These are phyloP conservation scores for Linderniella brevidens DNA, from an alignment of 257 asterid genomes.

Conservation along the genomic window DNA sequence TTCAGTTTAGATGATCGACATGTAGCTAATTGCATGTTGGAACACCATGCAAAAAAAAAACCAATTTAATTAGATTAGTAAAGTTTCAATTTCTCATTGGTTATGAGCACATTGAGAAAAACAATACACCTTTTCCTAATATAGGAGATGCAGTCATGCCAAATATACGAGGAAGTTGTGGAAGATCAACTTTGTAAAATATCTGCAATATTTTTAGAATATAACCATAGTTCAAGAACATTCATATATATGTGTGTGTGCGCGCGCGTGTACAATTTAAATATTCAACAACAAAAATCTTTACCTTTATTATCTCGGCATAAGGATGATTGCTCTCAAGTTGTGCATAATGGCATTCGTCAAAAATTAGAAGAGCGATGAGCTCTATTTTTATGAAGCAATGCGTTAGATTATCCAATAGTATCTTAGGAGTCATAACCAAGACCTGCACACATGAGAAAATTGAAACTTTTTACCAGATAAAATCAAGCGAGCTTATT, in stretches of 20 bases:
- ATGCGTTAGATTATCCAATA: constrained; percentile 64
- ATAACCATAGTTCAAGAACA: constrained; percentile 4
- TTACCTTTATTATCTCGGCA: constrained; percentile 96
- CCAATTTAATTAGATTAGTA: too few species aligned
- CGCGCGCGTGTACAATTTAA: too few species aligned
- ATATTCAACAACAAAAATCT: too few species aligned
- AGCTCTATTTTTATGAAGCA: constrained; percentile 66
- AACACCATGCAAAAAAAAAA: too few species aligned
- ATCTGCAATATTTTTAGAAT: constrained; percentile 24
- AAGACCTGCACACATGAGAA: constrained; percentile 48
- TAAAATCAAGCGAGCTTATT: constrained; percentile 2
- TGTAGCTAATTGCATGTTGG: too few species aligned
- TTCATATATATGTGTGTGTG: constrained; percentile 14
- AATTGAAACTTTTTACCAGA: constrained; percentile 3
- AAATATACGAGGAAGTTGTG: constrained; percentile 81
- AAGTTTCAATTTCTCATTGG: too few species aligned
- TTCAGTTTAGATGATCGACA: too few species aligned
- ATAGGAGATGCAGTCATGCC: constrained; percentile 99
- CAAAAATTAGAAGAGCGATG: constrained; percentile 84
- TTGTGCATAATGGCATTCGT: constrained; percentile 96
- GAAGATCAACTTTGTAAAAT: constrained; percentile 44
- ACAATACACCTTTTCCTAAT: constrained; percentile 71
- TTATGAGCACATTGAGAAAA: not conserved
- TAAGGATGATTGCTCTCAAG: constrained; percentile 85
- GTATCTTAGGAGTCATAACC: constrained; percentile 87